These are phyloP conservation scores for Melastoma malabathricum DNA, from an alignment of 345 rosid species.

Conservation along the genomic window DNA sequence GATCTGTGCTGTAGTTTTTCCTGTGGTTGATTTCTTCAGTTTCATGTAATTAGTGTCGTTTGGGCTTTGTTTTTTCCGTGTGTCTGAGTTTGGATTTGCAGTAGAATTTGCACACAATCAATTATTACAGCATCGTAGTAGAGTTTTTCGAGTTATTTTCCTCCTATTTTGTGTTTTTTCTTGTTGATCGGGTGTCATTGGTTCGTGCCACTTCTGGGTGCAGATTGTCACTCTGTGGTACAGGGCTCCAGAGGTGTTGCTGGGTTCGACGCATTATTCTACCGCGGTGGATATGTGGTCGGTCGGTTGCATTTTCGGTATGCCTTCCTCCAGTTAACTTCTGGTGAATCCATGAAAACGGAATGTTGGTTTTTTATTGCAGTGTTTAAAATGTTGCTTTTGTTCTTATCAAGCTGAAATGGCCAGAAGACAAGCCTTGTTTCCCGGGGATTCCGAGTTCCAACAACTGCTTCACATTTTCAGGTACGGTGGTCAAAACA, in stretches of 20 bases:
- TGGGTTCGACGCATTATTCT: slow-evolving; percentile 75
- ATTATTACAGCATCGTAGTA: too few relatives aligned
- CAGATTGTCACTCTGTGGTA: slow-evolving; percentile 92
- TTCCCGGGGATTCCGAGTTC: slow-evolving; percentile 89
- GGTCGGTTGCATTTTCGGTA: slow-evolving; percentile 90
- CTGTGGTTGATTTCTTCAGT: too few relatives aligned
- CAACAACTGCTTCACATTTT: slow-evolving; percentile 94
- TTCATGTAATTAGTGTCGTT: not conserved
- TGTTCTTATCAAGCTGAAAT: slow-evolving; percentile 44
- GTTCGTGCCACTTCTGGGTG: not conserved
- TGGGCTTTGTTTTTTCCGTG: not conserved
- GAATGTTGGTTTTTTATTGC: too few relatives aligned
- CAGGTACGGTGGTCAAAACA: slow-evolving; percentile 23
- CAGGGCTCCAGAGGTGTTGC: slow-evolving; percentile 85
- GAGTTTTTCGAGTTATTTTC: too few relatives aligned
- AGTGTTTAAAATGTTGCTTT: too few relatives aligned
- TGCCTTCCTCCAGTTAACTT: not conserved
- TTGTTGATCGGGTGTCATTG: not conserved
- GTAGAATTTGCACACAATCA: too few relatives aligned
- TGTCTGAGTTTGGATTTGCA: too few relatives aligned
- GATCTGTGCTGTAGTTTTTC: not conserved
- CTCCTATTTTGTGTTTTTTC: too few relatives aligned
- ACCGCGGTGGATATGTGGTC: slow-evolving; percentile 95
- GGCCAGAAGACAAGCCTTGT: slow-evolving; percentile 82
- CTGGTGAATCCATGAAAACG: too few relatives aligned